Evolutionary conservation across 495 filamentous ascomycete genomes (phyloP), one percentile per base, ranked within the genome.

Genomic region (Penicillium pancosmium): DNA sequence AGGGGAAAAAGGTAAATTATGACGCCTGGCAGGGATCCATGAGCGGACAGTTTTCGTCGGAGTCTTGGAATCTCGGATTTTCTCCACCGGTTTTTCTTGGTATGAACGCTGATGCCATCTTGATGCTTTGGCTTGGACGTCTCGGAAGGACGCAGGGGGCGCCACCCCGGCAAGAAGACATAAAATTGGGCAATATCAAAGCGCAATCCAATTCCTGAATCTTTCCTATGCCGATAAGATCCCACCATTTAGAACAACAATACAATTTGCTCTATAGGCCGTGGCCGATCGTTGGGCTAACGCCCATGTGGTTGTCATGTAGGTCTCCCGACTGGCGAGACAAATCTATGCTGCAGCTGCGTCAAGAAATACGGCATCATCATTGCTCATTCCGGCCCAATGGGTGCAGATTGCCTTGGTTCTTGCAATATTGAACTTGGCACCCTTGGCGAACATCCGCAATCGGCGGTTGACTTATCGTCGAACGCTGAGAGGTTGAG

Each of bases 1-100:
- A 54, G 43, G n/a, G 34, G 50, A 5, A 41, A 13, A 52, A n/a
- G 11, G 27, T 15, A 15, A 12, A 52, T 2, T 15, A 46, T 52
- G 55, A 48, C 50, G 27, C 49, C 51, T 48, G 38, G 21, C 57
- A 59, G 41, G 57, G 57, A 59, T 59, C 50, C 19, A 38, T 33
- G 8, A n/a, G 34, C 19, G 18, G 47, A 43, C 33, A 31, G 19
- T 48, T 59, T 27, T 52, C 41, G 40, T 59, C 31, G 21, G 10
- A 13, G 19, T 49, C 50, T 53, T 54, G 56, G 41, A 41, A 38
- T 59, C 43, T 53, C 49, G 43, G 44, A 19, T 27, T 19, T 41
- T 50, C 34, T 54, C 43, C 57, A 59, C 57, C 34, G 43, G 51
- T 21, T 11, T 50, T 54, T 21, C 44, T 54, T 59, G 57, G 57